Percentiles rank a stretch among this genome's conserved stretches.
Evolutionary conservation across 495 filamentous ascomycete genomes (phyloP).

Genomic region (Penicillium cosmopolitanum): DNA sequence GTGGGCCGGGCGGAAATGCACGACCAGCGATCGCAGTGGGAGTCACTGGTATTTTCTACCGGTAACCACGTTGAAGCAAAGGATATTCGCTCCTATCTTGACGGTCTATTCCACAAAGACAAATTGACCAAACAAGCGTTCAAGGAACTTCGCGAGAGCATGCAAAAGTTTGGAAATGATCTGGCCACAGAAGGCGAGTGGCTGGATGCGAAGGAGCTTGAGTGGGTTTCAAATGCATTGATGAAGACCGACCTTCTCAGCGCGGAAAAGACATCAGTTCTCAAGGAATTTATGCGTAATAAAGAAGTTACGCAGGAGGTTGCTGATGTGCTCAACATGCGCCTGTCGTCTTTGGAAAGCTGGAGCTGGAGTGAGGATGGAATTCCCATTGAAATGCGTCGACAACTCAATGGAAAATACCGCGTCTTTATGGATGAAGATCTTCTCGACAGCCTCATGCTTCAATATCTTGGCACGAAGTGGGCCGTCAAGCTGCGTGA

Average conservation of each 20-base stretch:
- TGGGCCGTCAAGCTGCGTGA: conserved; percentile 62
- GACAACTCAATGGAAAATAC: conserved; percentile 64
- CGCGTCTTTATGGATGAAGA: conserved; percentile 70
- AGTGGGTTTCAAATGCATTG: conserved; percentile 58
- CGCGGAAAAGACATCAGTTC: conserved; percentile 58
- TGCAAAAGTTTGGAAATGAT: conserved; percentile 48
- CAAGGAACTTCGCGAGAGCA: conserved; percentile 43
- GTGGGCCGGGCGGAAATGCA: conserved; percentile 53
- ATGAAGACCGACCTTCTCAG: conserved; percentile 59
- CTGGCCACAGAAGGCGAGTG: conserved; percentile 36
- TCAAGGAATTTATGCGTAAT: conserved; percentile 64
- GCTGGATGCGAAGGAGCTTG: conserved; percentile 42
- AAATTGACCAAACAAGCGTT: conserved; percentile 46
- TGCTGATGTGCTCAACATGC: conserved; percentile 70
- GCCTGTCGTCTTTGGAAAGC: conserved; percentile 57
- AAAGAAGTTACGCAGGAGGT: conserved; percentile 60
- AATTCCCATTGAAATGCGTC: conserved; percentile 61
- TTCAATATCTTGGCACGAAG: conserved; percentile 65
- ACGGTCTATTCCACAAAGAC: conserved; percentile 51
- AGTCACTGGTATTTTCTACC: conserved; percentile 58
- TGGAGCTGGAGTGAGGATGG: conserved; percentile 63
- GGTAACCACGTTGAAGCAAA: conserved; percentile 46
- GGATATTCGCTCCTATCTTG: conserved; percentile 54
- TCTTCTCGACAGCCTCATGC: conserved; percentile 64
- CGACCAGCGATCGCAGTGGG: conserved; percentile 57